These are phyloP conservation scores for Lodderomyces parapsilosis DNA, from an alignment of 1,139 yeast genomes.

Conservation along the genomic window DNA sequence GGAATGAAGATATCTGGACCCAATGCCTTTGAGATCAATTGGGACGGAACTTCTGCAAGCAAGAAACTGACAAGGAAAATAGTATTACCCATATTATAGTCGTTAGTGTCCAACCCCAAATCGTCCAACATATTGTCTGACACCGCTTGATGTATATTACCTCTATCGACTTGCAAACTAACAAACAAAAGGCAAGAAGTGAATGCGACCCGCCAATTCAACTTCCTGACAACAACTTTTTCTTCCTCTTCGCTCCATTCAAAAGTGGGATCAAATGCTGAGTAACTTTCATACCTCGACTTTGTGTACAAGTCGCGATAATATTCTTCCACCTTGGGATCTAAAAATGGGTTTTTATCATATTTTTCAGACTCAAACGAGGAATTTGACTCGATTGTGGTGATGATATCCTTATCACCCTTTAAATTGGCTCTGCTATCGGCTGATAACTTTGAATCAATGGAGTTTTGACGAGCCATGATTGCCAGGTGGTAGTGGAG, in stretches of 20 bases:
- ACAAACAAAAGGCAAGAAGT: slow-evolving; percentile 31
- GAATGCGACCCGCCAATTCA: slow-evolving; percentile 26
- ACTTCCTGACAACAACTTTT: slow-evolving; percentile 20
- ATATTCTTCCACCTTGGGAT: slow-evolving; percentile 12
- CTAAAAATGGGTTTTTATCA: slow-evolving; percentile 10
- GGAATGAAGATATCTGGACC: slow-evolving; percentile 35
- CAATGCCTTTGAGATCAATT: slow-evolving; percentile 27
- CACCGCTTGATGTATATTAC: slow-evolving; percentile 30
- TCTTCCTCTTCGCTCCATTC: slow-evolving; percentile 37
- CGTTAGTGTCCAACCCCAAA: slow-evolving; percentile 26
- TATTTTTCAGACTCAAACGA: slow-evolving; percentile 8
- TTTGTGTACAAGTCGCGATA: slow-evolving; percentile 25
- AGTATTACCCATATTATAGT: slow-evolving; percentile 31
- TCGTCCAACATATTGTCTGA: slow-evolving; percentile 31
- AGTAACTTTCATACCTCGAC: slow-evolving; percentile 32
- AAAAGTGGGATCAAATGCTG: slow-evolving; percentile 33
- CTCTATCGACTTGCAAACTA: slow-evolving; percentile 33
- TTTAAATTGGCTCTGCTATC: not conserved
- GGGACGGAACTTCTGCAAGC: slow-evolving; percentile 33
- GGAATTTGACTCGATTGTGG: slow-evolving; percentile 9
- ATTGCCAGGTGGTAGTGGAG: no score
- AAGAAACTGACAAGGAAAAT: slow-evolving; percentile 27
- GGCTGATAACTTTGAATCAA: slow-evolving; percentile 1
- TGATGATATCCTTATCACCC: not conserved
- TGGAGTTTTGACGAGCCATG: slow-evolving; percentile 1